Conservation (phyloP, 257 asterid genomes). For the Coffea eugenioides region DNA sequence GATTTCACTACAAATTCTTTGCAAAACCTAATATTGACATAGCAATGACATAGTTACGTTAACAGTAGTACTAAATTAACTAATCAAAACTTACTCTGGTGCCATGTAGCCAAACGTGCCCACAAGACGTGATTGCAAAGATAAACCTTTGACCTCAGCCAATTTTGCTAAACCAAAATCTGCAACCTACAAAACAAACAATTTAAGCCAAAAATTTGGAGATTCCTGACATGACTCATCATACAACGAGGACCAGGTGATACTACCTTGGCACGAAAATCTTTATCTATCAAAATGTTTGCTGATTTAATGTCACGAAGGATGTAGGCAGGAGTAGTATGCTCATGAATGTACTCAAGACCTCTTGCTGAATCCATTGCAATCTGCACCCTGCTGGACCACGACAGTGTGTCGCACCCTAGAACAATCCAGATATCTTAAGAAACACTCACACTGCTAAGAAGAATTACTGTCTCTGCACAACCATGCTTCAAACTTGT, state of each 20-base stretch:
- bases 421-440: conserved; percentile 19
- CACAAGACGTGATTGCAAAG: conserved; percentile 83
- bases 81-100: conserved; percentile 69
- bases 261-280: conserved; percentile 80
- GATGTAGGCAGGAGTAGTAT: conserved; percentile 88
- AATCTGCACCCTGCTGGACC: conserved; percentile 89
- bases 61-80: conserved; percentile 11
- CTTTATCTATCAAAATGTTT: conserved; percentile 85
- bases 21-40: neutral
- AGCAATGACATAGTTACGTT: neutral
- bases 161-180: conserved; percentile 93
- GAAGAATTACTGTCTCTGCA: neutral
- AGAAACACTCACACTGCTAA: neutral
- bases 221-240: conserved; percentile 10
- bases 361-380: conserved; percentile 99
- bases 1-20: neutral
- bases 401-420: conserved; percentile 79
- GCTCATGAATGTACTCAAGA: conserved; percentile 97
- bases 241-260: conserved; percentile 17
- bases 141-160: conserved; percentile 80
- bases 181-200: conserved; percentile 64
- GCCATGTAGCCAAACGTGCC: conserved; percentile 99
- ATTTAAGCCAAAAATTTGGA: conserved; percentile 13
- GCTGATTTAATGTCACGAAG: conserved; percentile 97
- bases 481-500: neutral